Evolutionary conservation across 768 basidiomycete genomes (phyloP).

Genomic region (Lactifluus piperatus): DNA sequence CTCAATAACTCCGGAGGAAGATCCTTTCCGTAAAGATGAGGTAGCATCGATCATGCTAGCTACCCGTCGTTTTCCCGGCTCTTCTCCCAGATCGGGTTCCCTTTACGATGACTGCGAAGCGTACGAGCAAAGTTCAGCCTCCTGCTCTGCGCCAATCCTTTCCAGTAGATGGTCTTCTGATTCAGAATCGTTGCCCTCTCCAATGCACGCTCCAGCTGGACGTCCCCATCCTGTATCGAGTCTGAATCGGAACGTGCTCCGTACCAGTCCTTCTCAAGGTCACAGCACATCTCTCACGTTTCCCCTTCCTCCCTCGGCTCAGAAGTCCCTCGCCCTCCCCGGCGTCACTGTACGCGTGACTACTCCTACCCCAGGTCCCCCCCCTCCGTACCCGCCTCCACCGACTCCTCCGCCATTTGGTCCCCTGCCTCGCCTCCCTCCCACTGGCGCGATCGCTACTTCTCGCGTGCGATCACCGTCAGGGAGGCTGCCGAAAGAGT

Average conservation of each 20-base stretch:
- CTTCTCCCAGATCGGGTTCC: not conserved
- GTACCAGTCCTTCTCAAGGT: not conserved
- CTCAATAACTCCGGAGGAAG: constrained; percentile 16
- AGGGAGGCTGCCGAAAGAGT: not conserved
- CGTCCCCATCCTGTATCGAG: not conserved
- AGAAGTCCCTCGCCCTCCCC: not conserved
- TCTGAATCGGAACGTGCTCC: not conserved
- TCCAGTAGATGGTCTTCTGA: constrained; percentile 6
- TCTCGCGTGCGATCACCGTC: not conserved
- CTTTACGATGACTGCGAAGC: not conserved
- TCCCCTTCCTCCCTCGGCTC: constrained; percentile 13
- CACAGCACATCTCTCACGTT: constrained; percentile 11
- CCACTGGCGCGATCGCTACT: not conserved
- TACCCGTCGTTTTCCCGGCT: not conserved
- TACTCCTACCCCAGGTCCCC: constrained; percentile 1
- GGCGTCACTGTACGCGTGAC: constrained; percentile 11
- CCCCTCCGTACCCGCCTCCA: constrained; percentile 14
- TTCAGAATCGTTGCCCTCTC: constrained; percentile 3
- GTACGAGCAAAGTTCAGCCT: not conserved
- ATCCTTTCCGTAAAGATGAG: constrained; percentile 20
- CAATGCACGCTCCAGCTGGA: not conserved
- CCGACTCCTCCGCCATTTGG: constrained; percentile 1
- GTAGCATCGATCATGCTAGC: not conserved
- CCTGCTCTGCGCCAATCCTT: constrained; percentile 2
- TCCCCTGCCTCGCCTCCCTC: constrained; percentile 8